A percentile compares a stretch with the other conserved stretches of the same genome.
Evolutionary conservation across 2,329 filamentous ascomycete genomes (phyloP).

Genomic region (Onygenales sp.): DNA sequence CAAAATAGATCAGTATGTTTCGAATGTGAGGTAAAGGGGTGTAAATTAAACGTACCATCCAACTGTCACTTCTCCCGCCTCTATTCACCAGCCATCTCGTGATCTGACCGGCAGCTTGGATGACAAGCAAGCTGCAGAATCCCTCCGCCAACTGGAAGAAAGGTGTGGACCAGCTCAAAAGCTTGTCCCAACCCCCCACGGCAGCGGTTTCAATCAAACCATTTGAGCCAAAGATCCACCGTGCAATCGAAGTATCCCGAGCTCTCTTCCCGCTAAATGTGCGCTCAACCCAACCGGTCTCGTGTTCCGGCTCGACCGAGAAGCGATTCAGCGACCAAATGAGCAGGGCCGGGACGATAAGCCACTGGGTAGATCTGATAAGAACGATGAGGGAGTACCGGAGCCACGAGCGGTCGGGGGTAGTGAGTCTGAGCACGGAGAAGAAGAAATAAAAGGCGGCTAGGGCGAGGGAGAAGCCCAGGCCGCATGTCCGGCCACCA

Average conservation of each 20-base stretch:
- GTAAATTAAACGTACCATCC: conserved; percentile 61
- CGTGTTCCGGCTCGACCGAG: conserved; percentile 67
- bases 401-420: conserved; percentile 67
- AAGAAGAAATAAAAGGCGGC: conserved; percentile 87
- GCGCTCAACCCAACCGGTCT: conserved; percentile 69
- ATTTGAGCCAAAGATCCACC: conserved; percentile 83
- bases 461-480: conserved; percentile 85
- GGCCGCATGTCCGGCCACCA: conserved; percentile 83
- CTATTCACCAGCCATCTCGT: conserved; percentile 91
- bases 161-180: conserved; percentile 81
- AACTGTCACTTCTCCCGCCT: conserved; percentile 78
- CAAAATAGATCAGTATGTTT: conserved; percentile 9
- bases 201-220: conserved; percentile 71
- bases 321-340: conserved; percentile 96
- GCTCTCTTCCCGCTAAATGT: conserved; percentile 61
- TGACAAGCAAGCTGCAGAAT: conserved; percentile 92
- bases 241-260: conserved; percentile 55
- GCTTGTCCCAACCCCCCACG: conserved; percentile 80
- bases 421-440: conserved; percentile 68
- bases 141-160: conserved; percentile 92
- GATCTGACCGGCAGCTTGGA: conserved; percentile 89
- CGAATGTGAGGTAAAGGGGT: conserved; percentile 5
- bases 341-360: conserved; percentile 73
- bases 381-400: conserved; percentile 61
- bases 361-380: conserved; percentile 70